A percentile compares a stretch with the other conserved stretches of the same genome.
phyloP scores from a whole-genome alignment of 2,329 filamentous ascomycete genomes.

The Calonectria multiphialidica region DNA sequence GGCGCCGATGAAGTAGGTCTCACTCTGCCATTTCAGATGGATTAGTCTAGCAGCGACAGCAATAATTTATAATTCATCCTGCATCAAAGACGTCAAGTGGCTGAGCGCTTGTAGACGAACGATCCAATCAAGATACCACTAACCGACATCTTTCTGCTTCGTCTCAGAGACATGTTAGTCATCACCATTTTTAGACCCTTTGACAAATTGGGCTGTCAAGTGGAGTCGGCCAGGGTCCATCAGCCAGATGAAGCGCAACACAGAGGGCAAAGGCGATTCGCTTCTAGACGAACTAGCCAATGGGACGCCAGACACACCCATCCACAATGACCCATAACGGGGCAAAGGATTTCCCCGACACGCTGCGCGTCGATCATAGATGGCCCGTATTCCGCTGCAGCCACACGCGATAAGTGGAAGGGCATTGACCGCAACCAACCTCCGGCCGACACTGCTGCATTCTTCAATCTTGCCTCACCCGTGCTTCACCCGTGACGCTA shows the following conservation, averaged over 20 bases:
- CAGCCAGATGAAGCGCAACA: background rate
- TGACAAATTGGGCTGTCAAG: constrained; percentile 1
- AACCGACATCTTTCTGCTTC: background rate
- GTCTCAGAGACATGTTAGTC: background rate
- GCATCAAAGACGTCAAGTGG: background rate
- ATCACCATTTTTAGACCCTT: background rate
- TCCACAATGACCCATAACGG: background rate
- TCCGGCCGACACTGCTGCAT: background rate
- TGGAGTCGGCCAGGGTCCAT: constrained; percentile 11
- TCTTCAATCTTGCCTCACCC: background rate
- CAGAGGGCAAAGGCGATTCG: constrained; percentile 18
- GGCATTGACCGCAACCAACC: background rate
- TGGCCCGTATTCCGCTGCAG: background rate
- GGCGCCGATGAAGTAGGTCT: background rate
- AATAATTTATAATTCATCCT: constrained; percentile 5
- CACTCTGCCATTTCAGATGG: background rate
- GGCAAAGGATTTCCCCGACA: background rate
- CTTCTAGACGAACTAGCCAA: constrained; percentile 33
- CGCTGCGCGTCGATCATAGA: background rate
- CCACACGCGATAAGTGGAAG: background rate
- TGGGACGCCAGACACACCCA: background rate
- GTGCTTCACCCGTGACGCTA: background rate
- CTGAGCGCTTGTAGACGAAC: constrained; percentile 19
- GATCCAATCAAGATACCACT: constrained; percentile 11
- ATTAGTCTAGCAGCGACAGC: background rate